Base-by-base conservation (phyloP, 306 rosid species). In the Castanopsis chinensis region DNA sequence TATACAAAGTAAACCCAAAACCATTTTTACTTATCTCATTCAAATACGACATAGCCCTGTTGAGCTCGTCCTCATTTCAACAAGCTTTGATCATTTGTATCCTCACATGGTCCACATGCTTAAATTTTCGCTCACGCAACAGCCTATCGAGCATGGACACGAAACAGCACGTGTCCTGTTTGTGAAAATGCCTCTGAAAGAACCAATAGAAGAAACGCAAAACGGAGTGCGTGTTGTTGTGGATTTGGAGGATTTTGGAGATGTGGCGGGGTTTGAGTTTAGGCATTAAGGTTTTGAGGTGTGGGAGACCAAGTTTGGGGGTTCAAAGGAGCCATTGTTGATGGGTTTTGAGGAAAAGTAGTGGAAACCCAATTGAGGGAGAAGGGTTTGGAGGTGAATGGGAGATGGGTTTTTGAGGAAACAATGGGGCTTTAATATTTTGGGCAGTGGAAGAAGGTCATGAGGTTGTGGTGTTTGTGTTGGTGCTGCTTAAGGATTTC, bases 141-240 rank as follows among this genome's bases (percentile, higher is more conserved):
- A 86, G 78, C 69, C 89, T 73, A 70, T 86, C 59, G 68, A 86
- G 77, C 82, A 86, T 83, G 33, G 86, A 76, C 32, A 60, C 43
- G 27, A 83, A 86, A 78, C 85, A 83, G 73, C 63, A 69, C 72
- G 80, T 35, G 63, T 82, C 89, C 2, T 70, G 87, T 35, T 70
- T 65, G 76, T 73, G 77, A 5, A 71, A 74, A 45, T 52, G 82
- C 7, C 51, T 74, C 68, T 71, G 77, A 4, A 82, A 79, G 57
- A 86, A 35, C 89, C 89, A 86, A 28, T 25, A 86, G 80, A 86
- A 80, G 81, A 86, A 86, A 19, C 89, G 79, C 73, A 86, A 70
- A 21, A 73, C 83, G 64, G 76, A 68, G 79, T 83, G 71, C 27
- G 83, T 77, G 37, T 80, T 63, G 21, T 64, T 55, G 67, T 86